phyloP scores from a whole-genome alignment of 2,329 filamentous ascomycete species.

The Nigrospora osmanthi region DNA sequence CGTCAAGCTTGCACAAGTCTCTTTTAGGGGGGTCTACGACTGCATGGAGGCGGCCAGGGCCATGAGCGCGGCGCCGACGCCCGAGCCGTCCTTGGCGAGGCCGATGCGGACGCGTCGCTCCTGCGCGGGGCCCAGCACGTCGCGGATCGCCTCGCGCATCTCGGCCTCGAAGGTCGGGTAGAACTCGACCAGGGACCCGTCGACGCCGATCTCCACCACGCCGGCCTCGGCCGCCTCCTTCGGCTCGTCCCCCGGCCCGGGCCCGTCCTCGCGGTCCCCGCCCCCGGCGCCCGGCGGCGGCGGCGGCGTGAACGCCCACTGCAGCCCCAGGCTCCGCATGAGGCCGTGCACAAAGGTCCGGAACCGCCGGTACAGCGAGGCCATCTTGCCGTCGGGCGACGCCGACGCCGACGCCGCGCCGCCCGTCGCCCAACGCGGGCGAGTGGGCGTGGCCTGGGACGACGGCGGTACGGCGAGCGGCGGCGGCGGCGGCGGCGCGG shows the following conservation, averaged over 20 bases:
- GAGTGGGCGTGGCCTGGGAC: neutral
- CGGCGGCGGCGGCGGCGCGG: constrained; percentile 38
- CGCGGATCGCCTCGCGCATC: constrained; percentile 54
- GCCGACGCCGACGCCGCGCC: neutral
- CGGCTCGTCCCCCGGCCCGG: neutral
- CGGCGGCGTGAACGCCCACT: neutral
- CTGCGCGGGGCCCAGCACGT: constrained; percentile 52
- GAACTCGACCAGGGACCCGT: constrained; percentile 65
- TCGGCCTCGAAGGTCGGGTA: constrained; percentile 63
- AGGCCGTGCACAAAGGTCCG: neutral
- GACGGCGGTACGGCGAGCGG: constrained; percentile 43
- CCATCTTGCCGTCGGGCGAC: neutral
- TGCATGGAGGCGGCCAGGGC: constrained; percentile 25
- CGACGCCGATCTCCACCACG: constrained; percentile 59
- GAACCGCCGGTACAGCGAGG: neutral
- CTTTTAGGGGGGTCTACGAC: too few relatives aligned
- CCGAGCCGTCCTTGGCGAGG: constrained; percentile 66
- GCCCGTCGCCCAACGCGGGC: too few relatives aligned
- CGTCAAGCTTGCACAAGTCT: too few relatives aligned
- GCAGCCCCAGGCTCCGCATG: neutral
- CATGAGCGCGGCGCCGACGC: constrained; percentile 65
- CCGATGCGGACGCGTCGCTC: constrained; percentile 62
- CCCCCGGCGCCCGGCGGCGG: neutral
- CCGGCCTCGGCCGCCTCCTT: constrained; percentile 15
- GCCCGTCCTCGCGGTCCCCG: neutral